Base-by-base conservation (phyloP, 2,329 filamentous ascomycete genomes). In the Arthroderma uncinatum region DNA sequence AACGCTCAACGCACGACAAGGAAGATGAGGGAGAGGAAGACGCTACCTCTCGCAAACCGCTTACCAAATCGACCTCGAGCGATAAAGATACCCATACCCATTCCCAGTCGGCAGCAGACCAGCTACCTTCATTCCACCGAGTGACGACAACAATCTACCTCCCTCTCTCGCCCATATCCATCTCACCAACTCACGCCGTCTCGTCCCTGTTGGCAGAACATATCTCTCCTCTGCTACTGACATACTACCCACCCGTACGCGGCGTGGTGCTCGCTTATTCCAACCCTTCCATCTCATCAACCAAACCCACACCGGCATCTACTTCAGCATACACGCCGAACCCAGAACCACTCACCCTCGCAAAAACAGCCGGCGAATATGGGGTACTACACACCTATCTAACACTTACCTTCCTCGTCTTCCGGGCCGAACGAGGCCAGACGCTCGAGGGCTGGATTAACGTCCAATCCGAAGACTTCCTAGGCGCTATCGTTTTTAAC, bases 401-500 rank as follows among this genome's bases (percentile, higher is more conserved):
- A 21, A 95, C 89, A 0, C 89, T 86, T 0, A 89, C 94, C 21
- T 86, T 95, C 61, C 78, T 94, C 47, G 75, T 97, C 16, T 94
- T 95, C 69, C 81, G 86, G 33, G 92, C 93, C 0, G 77, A 79
- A 55, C 81, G 82, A 48, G 87, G 88, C 36, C 82, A 84, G 7
- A 83, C 80, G 71, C 80, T 97, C 67, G 85, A 91, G 63, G 93
- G 89, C 9, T 84, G 80, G 63, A 81, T 96, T 57, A 93, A 92
- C 65, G 77, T 96, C 30, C 89, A 95, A 68, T 92, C 86, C 52
- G 88, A 93, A 64, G 89, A 89, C 5, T 89, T 96, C 67, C 79
- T 98, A 5, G 91, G 92, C 19, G 81, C 96, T 2, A 83, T 94
- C 9, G 93, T 89, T 70, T 91, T 89, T 73, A 92, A 92, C 70